Evolutionary conservation across 257 asterid species (phyloP).

Genomic region (Nicotiana otophora): DNA sequence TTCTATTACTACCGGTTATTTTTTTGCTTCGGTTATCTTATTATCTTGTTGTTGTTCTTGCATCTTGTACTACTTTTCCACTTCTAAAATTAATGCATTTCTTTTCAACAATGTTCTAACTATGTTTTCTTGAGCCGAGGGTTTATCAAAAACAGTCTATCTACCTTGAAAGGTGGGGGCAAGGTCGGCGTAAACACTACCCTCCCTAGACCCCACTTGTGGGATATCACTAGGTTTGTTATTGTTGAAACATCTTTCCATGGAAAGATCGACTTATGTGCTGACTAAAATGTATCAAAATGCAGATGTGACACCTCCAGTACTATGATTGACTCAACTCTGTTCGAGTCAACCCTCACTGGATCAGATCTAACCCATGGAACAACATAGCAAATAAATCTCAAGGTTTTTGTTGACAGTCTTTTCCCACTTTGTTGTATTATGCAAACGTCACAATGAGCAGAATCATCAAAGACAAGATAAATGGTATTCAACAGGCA

Average conservation of each 20-base stretch:
- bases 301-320: neutral
- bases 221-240: too few species aligned
- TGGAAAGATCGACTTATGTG: neutral
- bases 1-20: too few species aligned
- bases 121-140: too few species aligned
- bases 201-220: too few species aligned
- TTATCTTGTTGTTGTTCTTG: too few species aligned
- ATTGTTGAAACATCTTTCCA: neutral
- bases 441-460: neutral
- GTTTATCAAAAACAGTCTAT: too few species aligned
- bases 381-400: neutral
- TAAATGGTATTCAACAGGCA: neutral
- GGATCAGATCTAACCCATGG: neutral
- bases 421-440: neutral
- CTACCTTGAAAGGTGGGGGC: too few species aligned
- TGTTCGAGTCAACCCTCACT: neutral
- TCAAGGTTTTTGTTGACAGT: neutral
- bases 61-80: too few species aligned
- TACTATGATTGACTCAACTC: neutral
- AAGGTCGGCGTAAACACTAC: too few species aligned
- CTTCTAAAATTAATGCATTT: too few species aligned
- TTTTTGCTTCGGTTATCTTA: too few species aligned
- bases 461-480: neutral
- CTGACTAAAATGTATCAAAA: neutral
- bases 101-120: too few species aligned